Evolutionary conservation across 1,139 yeast species (phyloP), one percentile per base, ranked within the genome.

Genomic region (Pichiaceae sp.): DNA sequence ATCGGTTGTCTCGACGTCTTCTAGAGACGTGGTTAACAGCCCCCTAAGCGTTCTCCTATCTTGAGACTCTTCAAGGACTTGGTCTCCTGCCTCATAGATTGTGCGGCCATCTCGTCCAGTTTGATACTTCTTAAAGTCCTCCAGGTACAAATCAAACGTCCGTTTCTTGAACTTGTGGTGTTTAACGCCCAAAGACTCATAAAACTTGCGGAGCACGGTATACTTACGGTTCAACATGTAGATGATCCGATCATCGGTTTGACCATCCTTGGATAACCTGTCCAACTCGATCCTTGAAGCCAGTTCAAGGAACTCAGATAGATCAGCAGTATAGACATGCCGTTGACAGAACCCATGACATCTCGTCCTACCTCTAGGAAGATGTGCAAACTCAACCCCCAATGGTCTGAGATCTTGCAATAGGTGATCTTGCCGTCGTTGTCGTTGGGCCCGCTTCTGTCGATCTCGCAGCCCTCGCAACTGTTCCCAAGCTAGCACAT

Each of bases 261-360:
- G 32, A 1, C 52, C 55, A 1, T 27, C 34, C 9, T 28, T 17
- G 3, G 51, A 44, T 1, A 47, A 33, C 16, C 28, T n/a, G 24
- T 56, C 54, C 21, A 58, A 38, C n/a, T 53, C 48, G 1, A 38
- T 19, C 25, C 42, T 43, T 1, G 53, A 28, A 6, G 57, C 47
- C 12, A 58, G 38, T 14, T 45, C 44, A 17, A 58, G 38, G 33
- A 50, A 56, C 18, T 50, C 56, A 0, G 60, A 55, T 2, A 59
- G 46, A 37, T 54, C 54, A 1, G 54, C 53, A 0, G 60, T 56
- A 34, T 50, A 57, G 12, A 54, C 54, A 38, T 57, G 60, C 11
- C 57, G 42, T 31, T 56, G 59, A 19, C 47, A 37, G 35, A 57
- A 58, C 2, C 45, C 46, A 32, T 44, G 49, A 18, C 40, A 32